A percentile compares a stretch with the other conserved stretches of the same genome.
phyloP scores from a whole-genome alignment of 768 basidiomycete genomes.

The Mycena galericulata region DNA sequence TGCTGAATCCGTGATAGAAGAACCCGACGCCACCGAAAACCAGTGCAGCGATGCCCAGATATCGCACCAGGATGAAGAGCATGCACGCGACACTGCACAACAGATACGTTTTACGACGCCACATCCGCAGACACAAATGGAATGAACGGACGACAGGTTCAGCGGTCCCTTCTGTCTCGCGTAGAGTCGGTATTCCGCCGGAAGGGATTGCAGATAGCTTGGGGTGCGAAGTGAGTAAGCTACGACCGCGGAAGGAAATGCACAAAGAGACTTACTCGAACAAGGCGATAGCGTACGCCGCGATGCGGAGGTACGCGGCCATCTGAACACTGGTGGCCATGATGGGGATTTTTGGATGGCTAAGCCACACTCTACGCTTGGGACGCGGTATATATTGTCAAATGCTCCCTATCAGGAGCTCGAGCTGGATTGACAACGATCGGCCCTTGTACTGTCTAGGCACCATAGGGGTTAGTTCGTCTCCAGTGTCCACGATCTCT shows the following conservation, averaged over 20 bases:
- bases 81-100: slow-evolving; percentile 24
- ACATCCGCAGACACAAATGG: too few species aligned
- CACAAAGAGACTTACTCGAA: slow-evolving; percentile 16
- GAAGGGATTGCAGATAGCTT: slow-evolving; percentile 24
- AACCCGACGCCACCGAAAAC: slow-evolving; percentile 24
- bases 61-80: slow-evolving; percentile 34
- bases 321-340: slow-evolving; percentile 13
- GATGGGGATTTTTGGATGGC: too few species aligned
- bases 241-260: not conserved
- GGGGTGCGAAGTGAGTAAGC: not conserved
- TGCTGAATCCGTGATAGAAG: slow-evolving; percentile 33
- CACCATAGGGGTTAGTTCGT: too few species aligned
- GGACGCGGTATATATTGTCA: too few species aligned
- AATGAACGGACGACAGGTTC: not conserved
- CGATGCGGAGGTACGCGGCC: slow-evolving; percentile 19
- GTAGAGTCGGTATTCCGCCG: slow-evolving; percentile 23
- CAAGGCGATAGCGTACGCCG: slow-evolving; percentile 16
- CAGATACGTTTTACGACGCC: not conserved
- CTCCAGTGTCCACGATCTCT: too few species aligned
- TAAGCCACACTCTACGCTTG: too few species aligned
- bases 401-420: too few species aligned
- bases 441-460: too few species aligned
- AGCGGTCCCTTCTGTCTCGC: slow-evolving; percentile 12
- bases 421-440: too few species aligned
- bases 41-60: slow-evolving; percentile 24